Percentiles rank a stretch among this genome's conserved stretches.
These are phyloP conservation scores for Rhytidiadelphus loreus DNA, from an alignment of 225 moss, liverwort and hornwort genomes.

Conservation along the genomic window DNA sequence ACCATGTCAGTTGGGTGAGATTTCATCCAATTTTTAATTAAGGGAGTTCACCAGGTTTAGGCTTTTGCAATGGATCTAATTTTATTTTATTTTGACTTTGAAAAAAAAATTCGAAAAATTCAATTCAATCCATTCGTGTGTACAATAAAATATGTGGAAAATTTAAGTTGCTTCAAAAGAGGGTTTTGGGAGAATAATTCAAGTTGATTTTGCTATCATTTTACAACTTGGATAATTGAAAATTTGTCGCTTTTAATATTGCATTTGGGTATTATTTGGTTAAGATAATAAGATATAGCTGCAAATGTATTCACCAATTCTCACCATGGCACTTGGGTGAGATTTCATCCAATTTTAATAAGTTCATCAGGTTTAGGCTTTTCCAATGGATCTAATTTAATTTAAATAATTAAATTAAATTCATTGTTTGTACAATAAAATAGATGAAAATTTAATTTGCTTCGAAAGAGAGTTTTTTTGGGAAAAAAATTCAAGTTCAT, in stretches of 20 bases:
- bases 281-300: too few relatives aligned
- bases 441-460: neutral
- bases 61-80: neutral
- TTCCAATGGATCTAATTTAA: neutral
- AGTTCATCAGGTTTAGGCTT: neutral
- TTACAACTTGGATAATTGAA: too few relatives aligned
- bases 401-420: neutral
- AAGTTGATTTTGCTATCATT: neutral
- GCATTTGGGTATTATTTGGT: neutral
- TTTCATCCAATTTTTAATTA: neutral
- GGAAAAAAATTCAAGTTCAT: neutral
- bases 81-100: too few relatives aligned
- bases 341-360: neutral
- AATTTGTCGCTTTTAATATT: neutral
- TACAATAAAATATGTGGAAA: too few relatives aligned
- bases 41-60: too few relatives aligned
- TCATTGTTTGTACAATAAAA: fast-evolving
- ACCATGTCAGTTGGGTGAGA: neutral
- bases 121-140: too few relatives aligned
- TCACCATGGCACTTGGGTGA: neutral
- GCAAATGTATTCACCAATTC: neutral
- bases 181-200: neutral
- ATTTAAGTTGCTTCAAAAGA: too few relatives aligned
- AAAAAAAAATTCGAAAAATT: too few relatives aligned
- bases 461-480: neutral